Evolutionary conservation across 495 filamentous ascomycete genomes (phyloP), one percentile per base, ranked within the genome.

Genomic region (Aspergillus avenaceus): DNA sequence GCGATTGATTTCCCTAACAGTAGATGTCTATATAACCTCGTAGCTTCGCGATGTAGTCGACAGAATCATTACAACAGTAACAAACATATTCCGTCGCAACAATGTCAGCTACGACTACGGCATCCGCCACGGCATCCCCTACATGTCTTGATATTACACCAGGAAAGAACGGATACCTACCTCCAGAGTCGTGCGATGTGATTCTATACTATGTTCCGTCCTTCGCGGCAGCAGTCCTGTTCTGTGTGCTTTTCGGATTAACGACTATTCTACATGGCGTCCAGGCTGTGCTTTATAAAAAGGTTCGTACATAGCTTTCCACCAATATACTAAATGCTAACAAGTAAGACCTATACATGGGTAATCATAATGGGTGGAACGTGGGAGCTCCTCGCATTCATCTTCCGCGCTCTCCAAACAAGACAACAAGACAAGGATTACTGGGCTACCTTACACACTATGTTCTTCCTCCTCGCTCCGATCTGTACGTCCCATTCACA

Each of bases 301-400:
- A 61, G 54, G 60, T 52, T 32, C 6, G 32, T 29, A 16, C 6
- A 16, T n/a, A 18, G 32, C 1, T 18, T 21, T 9, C 28, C 2
- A 31, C 18, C 23, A 12, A 9, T 11, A 19, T 25, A 9, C 42
- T 31, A 3, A 16, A 28, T 42, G 6, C 14, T n/a, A n/a, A 38
- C 23, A 34, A 13, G 26, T 4, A 29, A 79, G 73, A 53, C 53
- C 21, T 81, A 80, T 55, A 71, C 68, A 34, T 83, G 79, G 77
- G 75, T 82, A 16, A 62, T 83, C 21, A 75, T 66, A 27, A 75
- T 78, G 72, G 69, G 63, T 2, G 60, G 64, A 16, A 31, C 60
- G 25, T 78, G 67, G 77, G 75, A 82, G 52, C 49, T 67, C 0
- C 45, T 63, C 13, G 68, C 72, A 11, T 79, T 75, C 46, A 46